Base-by-base conservation (phyloP, 257 asterid genomes). In the Datura wrightii region DNA sequence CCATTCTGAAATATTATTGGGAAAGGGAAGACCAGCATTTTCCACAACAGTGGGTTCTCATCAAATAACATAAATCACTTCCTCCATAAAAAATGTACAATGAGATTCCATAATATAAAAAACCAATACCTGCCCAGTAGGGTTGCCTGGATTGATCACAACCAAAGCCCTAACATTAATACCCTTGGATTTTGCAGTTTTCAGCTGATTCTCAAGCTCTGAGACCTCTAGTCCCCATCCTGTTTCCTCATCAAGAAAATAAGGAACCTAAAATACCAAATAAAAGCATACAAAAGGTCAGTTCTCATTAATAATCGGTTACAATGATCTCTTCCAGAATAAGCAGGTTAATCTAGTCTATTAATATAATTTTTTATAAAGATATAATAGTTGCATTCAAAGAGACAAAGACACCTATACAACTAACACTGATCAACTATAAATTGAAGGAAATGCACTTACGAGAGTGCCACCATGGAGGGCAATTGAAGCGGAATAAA, bases 381-480 rank as follows among this genome's bases (percentile, higher is more conserved):
- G 62, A 50, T 76, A 62, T 14, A 2, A 5, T 31, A 76, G 62
- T 14, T 48, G 60, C 62, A 48, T 50, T 76, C 24, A 31, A 31
- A 50, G 24, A 8, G 24, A 76, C 24, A 31, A 31, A 50, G 24
- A 8, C 44, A 76, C 50, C 62, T 76, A 76, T 14, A 50, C 62
- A 76, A 7, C 46, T 6, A 13, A 8, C 82, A 76, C 24, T 13
- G 31, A 50, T 2, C 31, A 50, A 50, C 63, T 31, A 48, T 31
- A 31, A 24, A 9, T 2, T 50, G 46, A 50, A 76, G 46, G 4
- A 76, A 3, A 50, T 31, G 62, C 83, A 90, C 97, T 13, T 92
- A 96, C 99, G 63, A 97, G 98, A 87, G 97, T 88, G 89, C 98
- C 99, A 76, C 99, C 98, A 58, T 97, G 99, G 70, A 97, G 98